Conservation (phyloP, 345 rosid species). For the Acer saccharum region DNA sequence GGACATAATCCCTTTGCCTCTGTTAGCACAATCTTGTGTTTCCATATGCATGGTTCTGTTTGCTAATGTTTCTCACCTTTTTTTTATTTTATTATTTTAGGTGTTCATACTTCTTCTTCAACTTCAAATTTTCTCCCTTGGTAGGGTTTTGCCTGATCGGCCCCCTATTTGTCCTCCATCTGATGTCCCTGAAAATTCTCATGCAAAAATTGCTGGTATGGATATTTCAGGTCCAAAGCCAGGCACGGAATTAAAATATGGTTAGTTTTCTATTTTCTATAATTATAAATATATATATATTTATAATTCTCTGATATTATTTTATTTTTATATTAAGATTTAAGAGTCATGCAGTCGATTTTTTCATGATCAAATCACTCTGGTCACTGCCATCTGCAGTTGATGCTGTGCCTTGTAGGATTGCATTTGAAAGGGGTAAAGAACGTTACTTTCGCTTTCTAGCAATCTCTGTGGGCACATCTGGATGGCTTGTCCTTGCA, state of each 20-base stretch:
- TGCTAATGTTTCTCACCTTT: slow-evolving; percentile 21
- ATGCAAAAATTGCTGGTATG: slow-evolving; percentile 65
- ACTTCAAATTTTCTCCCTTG: slow-evolving; percentile 78
- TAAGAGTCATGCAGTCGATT: slow-evolving; percentile 4
- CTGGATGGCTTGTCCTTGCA: slow-evolving; percentile 87
- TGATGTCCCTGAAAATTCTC: slow-evolving; percentile 55
- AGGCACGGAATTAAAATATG: slow-evolving; percentile 72
- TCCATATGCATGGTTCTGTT: slow-evolving; percentile 10
- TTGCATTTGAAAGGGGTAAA: slow-evolving; percentile 94
- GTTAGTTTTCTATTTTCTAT: slow-evolving; percentile 39
- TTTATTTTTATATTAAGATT: not conserved
- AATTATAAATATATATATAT: too few species aligned
- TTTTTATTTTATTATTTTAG: slow-evolving; percentile 32
- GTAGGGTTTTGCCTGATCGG: slow-evolving; percentile 77
- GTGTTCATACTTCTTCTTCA: slow-evolving; percentile 92
- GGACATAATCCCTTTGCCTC: not conserved
- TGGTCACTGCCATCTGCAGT: slow-evolving; percentile 54
- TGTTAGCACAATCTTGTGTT: not conserved
- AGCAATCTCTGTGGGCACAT: slow-evolving; percentile 62
- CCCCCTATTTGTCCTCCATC: slow-evolving; percentile 57
- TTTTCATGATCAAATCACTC: slow-evolving; percentile 22
- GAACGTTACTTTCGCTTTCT: slow-evolving; percentile 79
- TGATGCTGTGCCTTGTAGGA: slow-evolving; percentile 86
- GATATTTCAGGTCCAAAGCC: slow-evolving; percentile 79
- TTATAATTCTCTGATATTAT: not conserved